Evolutionary conservation across 768 basidiomycete species (phyloP).

Genomic region (Lentinula edodes): DNA sequence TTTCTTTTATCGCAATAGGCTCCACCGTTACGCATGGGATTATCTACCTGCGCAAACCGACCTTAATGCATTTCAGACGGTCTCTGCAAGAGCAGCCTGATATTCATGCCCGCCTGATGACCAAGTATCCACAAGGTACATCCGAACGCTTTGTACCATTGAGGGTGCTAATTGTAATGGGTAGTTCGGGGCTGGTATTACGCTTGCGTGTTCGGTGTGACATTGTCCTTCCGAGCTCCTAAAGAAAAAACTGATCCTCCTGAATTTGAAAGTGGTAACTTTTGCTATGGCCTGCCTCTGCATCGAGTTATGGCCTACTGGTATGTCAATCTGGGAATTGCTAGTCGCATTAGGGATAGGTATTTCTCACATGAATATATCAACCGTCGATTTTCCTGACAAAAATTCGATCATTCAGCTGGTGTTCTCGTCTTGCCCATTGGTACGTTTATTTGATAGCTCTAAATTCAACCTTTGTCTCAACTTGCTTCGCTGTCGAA

Average conservation of each 20-base stretch:
- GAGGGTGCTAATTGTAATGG: not conserved
- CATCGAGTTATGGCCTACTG: slow-evolving; percentile 32
- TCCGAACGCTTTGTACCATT: too few relatives aligned
- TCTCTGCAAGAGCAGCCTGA: slow-evolving; percentile 53
- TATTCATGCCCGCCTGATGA: slow-evolving; percentile 57
- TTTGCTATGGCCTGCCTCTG: slow-evolving; percentile 28
- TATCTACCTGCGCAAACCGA: slow-evolving; percentile 53
- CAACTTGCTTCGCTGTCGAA: slow-evolving; percentile 1
- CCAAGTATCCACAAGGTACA: slow-evolving; percentile 43
- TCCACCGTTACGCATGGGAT: slow-evolving; percentile 33
- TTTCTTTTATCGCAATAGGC: slow-evolving; percentile 34
- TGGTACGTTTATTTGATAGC: slow-evolving; percentile 13
- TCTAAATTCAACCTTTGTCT: not conserved
- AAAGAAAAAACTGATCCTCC: slow-evolving; percentile 1
- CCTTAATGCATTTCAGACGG: slow-evolving; percentile 43
- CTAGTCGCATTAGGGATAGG: slow-evolving; percentile 20
- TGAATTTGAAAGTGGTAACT: slow-evolving; percentile 17
- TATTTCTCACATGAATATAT: slow-evolving; percentile 9
- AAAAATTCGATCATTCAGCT: slow-evolving; percentile 10
- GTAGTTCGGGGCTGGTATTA: slow-evolving; percentile 53
- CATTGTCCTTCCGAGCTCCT: slow-evolving; percentile 1
- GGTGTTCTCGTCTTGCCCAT: slow-evolving; percentile 28
- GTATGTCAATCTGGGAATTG: slow-evolving; percentile 34
- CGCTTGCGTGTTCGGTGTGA: slow-evolving; percentile 29
- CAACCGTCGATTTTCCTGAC: not conserved